Conservation (phyloP, 495 filamentous ascomycete genomes). For the Talaromyces stipitatus region DNA sequence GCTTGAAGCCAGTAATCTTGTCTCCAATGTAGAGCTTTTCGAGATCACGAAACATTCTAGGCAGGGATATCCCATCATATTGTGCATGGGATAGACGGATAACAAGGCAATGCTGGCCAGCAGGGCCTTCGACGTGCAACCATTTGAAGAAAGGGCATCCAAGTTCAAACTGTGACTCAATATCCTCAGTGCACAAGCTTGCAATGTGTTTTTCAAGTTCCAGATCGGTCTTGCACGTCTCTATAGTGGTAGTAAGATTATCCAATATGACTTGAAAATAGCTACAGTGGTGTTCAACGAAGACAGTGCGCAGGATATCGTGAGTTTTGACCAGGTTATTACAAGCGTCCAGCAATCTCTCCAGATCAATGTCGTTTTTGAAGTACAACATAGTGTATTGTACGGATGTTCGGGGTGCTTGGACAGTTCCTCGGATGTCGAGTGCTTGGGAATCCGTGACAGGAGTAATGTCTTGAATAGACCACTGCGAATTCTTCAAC, state of each 20-base stretch:
- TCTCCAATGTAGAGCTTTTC: conserved; percentile 33
- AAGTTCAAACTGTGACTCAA: conserved; percentile 36
- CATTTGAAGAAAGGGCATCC: conserved; percentile 51
- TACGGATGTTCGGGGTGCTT: conserved; percentile 31
- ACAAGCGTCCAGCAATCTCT: conserved; percentile 24
- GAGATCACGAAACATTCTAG: conserved; percentile 44
- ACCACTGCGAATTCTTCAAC: conserved; percentile 22
- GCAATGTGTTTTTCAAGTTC: conserved; percentile 35
- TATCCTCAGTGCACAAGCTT: conserved; percentile 28
- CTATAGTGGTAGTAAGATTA: conserved; percentile 26
- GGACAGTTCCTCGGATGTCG: conserved; percentile 44
- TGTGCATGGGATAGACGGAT: conserved; percentile 60
- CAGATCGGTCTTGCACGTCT: conserved; percentile 25
- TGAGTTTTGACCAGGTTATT: conserved; percentile 40
- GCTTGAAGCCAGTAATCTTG: conserved; percentile 20
- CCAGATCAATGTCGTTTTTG: conserved; percentile 17
- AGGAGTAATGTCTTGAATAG: conserved; percentile 24
- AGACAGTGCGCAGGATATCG: conserved; percentile 60
- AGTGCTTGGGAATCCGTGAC: conserved; percentile 36
- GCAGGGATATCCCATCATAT: conserved; percentile 61
- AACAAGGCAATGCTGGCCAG: conserved; percentile 37
- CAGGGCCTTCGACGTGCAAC: conserved; percentile 34
- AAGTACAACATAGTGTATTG: conserved; percentile 40
- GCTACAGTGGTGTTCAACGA: conserved; percentile 38
- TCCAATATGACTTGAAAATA: conserved; percentile 50